Conservation (phyloP, 2,329 filamentous ascomycete genomes). For the Lizonia empirigonia region DNA sequence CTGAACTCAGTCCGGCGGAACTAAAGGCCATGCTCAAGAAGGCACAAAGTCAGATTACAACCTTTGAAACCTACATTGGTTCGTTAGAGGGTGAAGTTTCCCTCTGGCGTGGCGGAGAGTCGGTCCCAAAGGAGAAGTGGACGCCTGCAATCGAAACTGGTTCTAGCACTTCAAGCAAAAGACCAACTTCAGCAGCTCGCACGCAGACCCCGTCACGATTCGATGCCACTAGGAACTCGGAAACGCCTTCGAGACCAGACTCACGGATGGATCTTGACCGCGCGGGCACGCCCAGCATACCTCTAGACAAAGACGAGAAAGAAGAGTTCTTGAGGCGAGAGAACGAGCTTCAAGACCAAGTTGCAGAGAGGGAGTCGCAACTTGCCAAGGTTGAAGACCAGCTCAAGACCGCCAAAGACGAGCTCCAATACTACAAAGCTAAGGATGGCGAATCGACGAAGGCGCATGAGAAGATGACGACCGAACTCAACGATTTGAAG, state of each 20-base stretch:
- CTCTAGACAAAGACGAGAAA: slow-evolving; percentile 92
- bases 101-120: slow-evolving; percentile 84
- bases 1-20: slow-evolving; percentile 92
- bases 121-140: slow-evolving; percentile 89
- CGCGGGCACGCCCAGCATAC: slow-evolving; percentile 82
- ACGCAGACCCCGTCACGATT: slow-evolving; percentile 66
- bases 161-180: slow-evolving; percentile 55
- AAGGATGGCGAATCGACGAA: slow-evolving; percentile 81
- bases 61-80: slow-evolving; percentile 84
- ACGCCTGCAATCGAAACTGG: slow-evolving; percentile 67
- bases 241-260: slow-evolving; percentile 60
- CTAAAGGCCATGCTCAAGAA: slow-evolving; percentile 93
- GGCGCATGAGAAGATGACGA: slow-evolving; percentile 85
- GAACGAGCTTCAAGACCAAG: slow-evolving; percentile 95
- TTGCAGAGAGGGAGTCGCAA: slow-evolving; percentile 88
- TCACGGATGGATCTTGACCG: slow-evolving; percentile 74
- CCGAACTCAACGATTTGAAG: slow-evolving; percentile 88
- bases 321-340: slow-evolving; percentile 95
- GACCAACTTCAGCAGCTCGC: slow-evolving; percentile 57
- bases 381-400: slow-evolving; percentile 80
- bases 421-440: slow-evolving; percentile 83
- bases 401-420: slow-evolving; percentile 82
- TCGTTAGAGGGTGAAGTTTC: slow-evolving; percentile 84
- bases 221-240: slow-evolving; percentile 53
- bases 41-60: slow-evolving; percentile 85